Conservation (phyloP, 2,329 filamentous ascomycete genomes). For the Alternaria viburni region DNA sequence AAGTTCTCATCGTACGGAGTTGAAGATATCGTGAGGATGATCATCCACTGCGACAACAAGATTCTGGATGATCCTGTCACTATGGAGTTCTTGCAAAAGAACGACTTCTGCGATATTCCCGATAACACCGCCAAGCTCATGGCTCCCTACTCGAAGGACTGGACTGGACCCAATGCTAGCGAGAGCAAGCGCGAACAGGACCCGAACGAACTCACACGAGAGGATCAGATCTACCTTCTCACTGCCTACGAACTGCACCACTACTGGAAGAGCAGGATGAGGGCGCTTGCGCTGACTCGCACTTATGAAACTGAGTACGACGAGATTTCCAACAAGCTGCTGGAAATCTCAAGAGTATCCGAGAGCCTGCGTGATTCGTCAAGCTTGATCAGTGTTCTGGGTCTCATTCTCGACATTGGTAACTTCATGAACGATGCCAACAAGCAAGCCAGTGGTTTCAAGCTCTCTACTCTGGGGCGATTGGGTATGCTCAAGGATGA, state of each 20-base stretch:
- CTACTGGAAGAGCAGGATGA: constrained; percentile 98
- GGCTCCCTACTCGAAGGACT: constrained; percentile 95
- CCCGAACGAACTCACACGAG: constrained; percentile 83
- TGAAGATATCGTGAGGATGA: constrained; percentile 87
- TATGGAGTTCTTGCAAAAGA: constrained; percentile 94
- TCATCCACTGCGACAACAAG: constrained; percentile 92
- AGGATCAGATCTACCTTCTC: constrained; percentile 93
- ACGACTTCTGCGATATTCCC: constrained; percentile 89
- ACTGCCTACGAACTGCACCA: constrained; percentile 95
- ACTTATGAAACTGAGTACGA: constrained; percentile 90
- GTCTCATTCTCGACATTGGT: constrained; percentile 94
- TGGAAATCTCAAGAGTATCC: constrained; percentile 83
- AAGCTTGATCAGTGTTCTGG: constrained; percentile 92
- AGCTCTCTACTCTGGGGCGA: constrained; percentile 89
- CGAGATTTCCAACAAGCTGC: constrained; percentile 83
- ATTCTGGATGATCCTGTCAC: constrained; percentile 88
- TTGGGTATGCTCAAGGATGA: constrained; percentile 98
- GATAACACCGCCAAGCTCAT: constrained; percentile 90
- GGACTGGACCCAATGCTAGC: constrained; percentile 85
- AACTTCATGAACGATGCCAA: constrained; percentile 99
- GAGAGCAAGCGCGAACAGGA: constrained; percentile 83
- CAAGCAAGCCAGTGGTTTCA: constrained; percentile 98
- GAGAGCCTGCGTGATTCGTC: constrained; percentile 91
- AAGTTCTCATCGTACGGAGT: constrained; percentile 87
- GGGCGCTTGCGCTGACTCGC: constrained; percentile 82